Conservation (phyloP, 1,139 yeast genomes). For the Geotrichum aggregatum region DNA sequence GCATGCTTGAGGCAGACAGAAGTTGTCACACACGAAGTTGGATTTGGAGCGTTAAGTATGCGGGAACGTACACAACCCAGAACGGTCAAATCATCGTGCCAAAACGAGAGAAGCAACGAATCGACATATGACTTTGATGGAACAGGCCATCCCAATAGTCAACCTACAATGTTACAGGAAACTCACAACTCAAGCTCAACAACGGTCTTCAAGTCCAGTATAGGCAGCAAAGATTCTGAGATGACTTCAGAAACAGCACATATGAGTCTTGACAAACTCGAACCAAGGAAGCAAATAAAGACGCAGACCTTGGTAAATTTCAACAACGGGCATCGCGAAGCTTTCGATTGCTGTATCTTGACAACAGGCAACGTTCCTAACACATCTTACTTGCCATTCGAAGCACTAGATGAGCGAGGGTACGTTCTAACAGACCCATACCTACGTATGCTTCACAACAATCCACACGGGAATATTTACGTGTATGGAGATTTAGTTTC, state of each 20-base stretch:
- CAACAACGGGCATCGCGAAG: constrained; percentile 14
- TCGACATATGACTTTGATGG: neutral
- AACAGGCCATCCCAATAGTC: neutral
- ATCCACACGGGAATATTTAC: constrained; percentile 19
- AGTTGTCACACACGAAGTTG: neutral
- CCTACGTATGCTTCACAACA: constrained; percentile 16
- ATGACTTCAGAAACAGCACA: neutral
- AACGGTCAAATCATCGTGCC: neutral
- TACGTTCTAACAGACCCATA: constrained; percentile 15
- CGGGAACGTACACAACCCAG: neutral
- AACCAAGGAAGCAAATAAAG: neutral
- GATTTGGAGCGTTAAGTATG: neutral
- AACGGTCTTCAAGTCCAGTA: neutral
- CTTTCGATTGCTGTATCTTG: constrained; percentile 16
- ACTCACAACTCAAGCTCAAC: neutral
- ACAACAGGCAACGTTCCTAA: constrained; percentile 21
- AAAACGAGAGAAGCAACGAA: neutral
- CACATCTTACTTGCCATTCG: constrained; percentile 12
- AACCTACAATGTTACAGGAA: neutral
- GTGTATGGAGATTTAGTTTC: constrained; percentile 18
- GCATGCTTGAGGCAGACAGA: neutral
- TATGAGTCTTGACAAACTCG: neutral
- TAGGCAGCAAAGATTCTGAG: neutral
- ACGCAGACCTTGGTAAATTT: constrained; percentile 14
- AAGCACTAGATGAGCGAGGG: constrained; percentile 11